A percentile compares a stretch with the other conserved stretches of the same genome.
Evolutionary conservation across 1,284 basidiomycete genomes (phyloP).

Genomic region (Salmacisia buchloeana): DNA sequence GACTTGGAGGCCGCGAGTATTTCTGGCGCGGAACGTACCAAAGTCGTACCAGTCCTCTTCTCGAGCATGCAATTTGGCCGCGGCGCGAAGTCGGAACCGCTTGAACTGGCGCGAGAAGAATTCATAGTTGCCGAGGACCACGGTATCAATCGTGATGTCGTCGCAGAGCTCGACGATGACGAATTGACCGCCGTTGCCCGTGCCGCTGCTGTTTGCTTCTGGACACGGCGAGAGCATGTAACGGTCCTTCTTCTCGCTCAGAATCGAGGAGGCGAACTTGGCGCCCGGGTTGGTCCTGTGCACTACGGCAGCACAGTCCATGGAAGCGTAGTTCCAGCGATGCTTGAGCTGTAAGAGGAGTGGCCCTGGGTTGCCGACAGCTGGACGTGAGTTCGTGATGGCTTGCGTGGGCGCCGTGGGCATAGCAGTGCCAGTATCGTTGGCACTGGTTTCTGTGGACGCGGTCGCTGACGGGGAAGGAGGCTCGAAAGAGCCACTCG

Average conservation of each 20-base stretch:
- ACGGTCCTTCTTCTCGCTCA: constrained; percentile 82
- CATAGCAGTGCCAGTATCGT: neutral
- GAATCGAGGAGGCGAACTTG: constrained; percentile 75
- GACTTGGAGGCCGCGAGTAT: constrained; percentile 85
- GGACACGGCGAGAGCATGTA: constrained; percentile 97
- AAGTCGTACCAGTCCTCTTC: constrained; percentile 58
- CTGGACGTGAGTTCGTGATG: constrained; percentile 8
- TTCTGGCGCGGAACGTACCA: constrained; percentile 76
- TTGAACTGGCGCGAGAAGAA: constrained; percentile 97
- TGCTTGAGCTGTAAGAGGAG: constrained; percentile 39
- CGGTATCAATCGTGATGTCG: constrained; percentile 89
- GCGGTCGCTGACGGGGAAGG: too few relatives aligned
- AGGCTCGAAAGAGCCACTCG: too few relatives aligned
- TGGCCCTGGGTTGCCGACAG: constrained; percentile 23
- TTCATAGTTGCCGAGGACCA: constrained; percentile 93
- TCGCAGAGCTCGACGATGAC: constrained; percentile 95
- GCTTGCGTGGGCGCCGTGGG: neutral
- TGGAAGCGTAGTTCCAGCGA: constrained; percentile 81
- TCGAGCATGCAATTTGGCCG: constrained; percentile 69
- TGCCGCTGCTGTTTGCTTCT: constrained; percentile 32
- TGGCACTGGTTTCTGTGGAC: neutral
- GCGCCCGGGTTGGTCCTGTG: constrained; percentile 75
- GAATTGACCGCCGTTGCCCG: constrained; percentile 60
- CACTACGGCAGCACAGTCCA: constrained; percentile 88
- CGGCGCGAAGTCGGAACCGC: constrained; percentile 78